These are phyloP conservation scores for Dioscorea dumetorum DNA, from an alignment of 106 monocot species.

Conservation along the genomic window DNA sequence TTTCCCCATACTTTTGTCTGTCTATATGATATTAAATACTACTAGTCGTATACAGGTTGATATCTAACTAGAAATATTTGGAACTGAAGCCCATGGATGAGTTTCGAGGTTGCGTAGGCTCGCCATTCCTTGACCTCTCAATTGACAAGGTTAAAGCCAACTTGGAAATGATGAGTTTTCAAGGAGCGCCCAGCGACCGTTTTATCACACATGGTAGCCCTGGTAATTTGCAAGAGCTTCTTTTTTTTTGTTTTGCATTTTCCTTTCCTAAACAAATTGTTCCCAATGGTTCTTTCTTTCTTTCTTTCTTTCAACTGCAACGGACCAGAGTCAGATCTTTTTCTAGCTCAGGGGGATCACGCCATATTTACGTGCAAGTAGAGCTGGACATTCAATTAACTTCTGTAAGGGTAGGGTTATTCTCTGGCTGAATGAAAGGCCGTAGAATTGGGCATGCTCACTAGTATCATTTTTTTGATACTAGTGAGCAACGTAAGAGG, in stretches of 20 bases:
- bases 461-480: no score
- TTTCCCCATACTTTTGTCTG: not conserved
- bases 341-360: constrained; percentile 43
- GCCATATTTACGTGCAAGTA: constrained; percentile 20
- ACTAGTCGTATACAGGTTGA: not conserved
- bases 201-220: constrained; percentile 42
- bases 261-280: no score
- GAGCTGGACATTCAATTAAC: constrained; percentile 44
- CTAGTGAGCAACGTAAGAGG: no score
- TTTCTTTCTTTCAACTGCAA: no score
- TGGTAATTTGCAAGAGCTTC: constrained; percentile 22
- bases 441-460: no score
- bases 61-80: not conserved
- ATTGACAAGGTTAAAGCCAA: constrained; percentile 46
- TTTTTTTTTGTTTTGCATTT: no score
- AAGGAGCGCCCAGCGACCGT: constrained; percentile 14
- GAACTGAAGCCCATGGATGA: constrained; percentile 32
- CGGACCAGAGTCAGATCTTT: constrained; percentile 34
- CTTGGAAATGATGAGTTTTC: constrained; percentile 23
- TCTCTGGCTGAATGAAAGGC: no score
- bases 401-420: constrained; percentile 43
- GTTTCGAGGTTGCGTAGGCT: constrained; percentile 23
- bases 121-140: constrained; percentile 19
- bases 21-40: not conserved
- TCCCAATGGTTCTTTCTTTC: no score